Conservation (phyloP, 768 basidiomycete species). For the Coprinopsis sp. region DNA sequence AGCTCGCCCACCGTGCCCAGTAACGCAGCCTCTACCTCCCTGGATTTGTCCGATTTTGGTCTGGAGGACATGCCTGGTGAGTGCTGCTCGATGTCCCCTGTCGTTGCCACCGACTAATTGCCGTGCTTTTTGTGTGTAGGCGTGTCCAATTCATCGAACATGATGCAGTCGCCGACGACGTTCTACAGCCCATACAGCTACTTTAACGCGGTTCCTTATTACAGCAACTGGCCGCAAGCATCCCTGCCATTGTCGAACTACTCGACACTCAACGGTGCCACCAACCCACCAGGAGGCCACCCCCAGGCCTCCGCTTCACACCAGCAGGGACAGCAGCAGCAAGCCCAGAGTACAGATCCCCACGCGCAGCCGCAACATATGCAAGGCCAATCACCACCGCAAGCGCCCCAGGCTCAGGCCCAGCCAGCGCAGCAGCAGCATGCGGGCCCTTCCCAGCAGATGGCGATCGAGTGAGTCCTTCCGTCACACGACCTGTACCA, state of each 20-base stretch:
- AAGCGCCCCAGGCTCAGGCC: slow-evolving; percentile 22
- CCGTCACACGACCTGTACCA: slow-evolving; percentile 9
- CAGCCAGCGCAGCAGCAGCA: slow-evolving; percentile 16
- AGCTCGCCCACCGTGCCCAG: slow-evolving; percentile 15
- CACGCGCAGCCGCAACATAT: slow-evolving; percentile 23
- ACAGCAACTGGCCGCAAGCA: slow-evolving; percentile 47
- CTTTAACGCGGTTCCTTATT: slow-evolving; percentile 44
- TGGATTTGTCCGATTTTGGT: slow-evolving; percentile 42
- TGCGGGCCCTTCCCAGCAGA: slow-evolving; percentile 31
- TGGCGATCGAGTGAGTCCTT: slow-evolving; percentile 68
- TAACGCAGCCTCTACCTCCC: slow-evolving; percentile 19
- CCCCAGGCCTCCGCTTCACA: slow-evolving; percentile 24
- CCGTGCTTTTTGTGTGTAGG: slow-evolving; percentile 5
- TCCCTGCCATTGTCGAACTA: slow-evolving; percentile 65
- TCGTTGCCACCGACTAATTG: background rate
- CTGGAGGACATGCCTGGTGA: slow-evolving; percentile 40
- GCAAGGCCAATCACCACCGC: slow-evolving; percentile 20
- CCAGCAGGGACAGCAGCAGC: slow-evolving; percentile 18
- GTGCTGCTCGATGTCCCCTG: slow-evolving; percentile 7
- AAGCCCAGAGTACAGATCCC: slow-evolving; percentile 15
- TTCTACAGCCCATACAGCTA: slow-evolving; percentile 33
- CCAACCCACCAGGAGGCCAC: slow-evolving; percentile 43
- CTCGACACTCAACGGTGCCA: slow-evolving; percentile 77
- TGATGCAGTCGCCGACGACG: slow-evolving; percentile 34
- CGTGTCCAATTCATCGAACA: background rate